Percentiles rank a stretch among this genome's conserved stretches.
These are phyloP conservation scores for Daldinia caldariorum DNA, from an alignment of 495 filamentous ascomycete species.

Conservation along the genomic window DNA sequence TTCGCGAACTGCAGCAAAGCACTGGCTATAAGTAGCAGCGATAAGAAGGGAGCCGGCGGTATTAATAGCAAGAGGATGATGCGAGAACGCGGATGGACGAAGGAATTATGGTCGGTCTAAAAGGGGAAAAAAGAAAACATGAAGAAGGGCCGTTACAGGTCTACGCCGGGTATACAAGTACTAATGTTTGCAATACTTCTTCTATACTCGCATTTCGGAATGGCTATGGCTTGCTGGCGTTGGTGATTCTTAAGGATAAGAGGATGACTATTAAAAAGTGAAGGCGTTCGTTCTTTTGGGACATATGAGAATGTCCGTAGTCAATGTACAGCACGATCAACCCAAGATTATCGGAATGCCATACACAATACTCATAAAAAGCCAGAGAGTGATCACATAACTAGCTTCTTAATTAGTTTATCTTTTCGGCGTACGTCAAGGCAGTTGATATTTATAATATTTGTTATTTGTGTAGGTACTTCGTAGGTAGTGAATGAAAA, in stretches of 20 bases:
- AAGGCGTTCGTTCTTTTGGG: conserved; percentile 31
- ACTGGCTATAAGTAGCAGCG: conserved; percentile 70
- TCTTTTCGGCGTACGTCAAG: not conserved
- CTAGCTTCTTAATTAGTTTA: not conserved
- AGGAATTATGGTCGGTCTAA: conserved; percentile 60
- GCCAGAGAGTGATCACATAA: not conserved
- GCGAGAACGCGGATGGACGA: conserved; percentile 62
- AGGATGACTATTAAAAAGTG: conserved; percentile 29
- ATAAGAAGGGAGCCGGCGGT: conserved; percentile 53
- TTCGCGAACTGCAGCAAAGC: conserved; percentile 78
- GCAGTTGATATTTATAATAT: not conserved
- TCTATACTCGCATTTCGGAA: conserved; percentile 14
- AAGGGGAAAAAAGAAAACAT: conserved; percentile 44
- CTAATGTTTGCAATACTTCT: conserved; percentile 7
- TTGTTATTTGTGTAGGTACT: too few relatives aligned
- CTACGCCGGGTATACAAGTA: not conserved
- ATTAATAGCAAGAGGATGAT: conserved; percentile 63
- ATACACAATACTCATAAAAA: not conserved
- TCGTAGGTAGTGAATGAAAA: too few relatives aligned
- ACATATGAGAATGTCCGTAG: conserved; percentile 23
- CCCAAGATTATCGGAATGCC: conserved; percentile 5
- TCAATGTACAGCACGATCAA: conserved; percentile 13
- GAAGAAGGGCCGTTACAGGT: conserved; percentile 1
- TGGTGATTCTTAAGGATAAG: conserved; percentile 29
- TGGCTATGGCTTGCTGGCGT: conserved; percentile 27